phyloP scores from a whole-genome alignment of 805 yeast genomes.

The Clavispora fructus region DNA sequence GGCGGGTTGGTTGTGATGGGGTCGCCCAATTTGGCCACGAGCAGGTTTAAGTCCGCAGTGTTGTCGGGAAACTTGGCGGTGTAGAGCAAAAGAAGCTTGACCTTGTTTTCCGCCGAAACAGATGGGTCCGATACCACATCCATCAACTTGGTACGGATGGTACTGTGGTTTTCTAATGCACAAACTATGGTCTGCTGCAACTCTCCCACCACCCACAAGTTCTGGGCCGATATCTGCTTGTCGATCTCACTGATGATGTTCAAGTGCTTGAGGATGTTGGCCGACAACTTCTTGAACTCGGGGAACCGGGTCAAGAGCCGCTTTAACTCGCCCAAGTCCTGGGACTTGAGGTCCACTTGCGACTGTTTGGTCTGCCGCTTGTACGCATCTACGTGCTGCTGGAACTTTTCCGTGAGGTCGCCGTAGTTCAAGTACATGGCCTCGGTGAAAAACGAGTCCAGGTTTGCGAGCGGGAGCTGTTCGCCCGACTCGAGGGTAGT shows the following conservation, averaged over 20 bases:
- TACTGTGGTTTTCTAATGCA: conserved; percentile 30
- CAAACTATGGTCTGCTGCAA: conserved; percentile 82
- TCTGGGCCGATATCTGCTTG: conserved; percentile 54
- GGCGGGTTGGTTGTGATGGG: conserved; percentile 23
- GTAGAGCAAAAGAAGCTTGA: conserved; percentile 70
- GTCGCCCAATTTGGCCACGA: conserved; percentile 25
- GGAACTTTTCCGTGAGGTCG: conserved; percentile 84
- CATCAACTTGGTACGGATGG: conserved; percentile 49
- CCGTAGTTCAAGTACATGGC: conserved; percentile 91
- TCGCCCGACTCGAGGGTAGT: conserved; percentile 59
- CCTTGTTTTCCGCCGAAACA: conserved; percentile 50
- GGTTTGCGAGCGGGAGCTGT: conserved; percentile 44
- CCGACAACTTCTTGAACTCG: conserved; percentile 81
- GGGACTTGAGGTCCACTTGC: conserved; percentile 47
- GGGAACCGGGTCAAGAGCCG: conserved; percentile 89
- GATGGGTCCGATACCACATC: conserved; percentile 42
- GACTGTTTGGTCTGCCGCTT: conserved; percentile 74
- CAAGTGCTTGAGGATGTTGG: conserved; percentile 89
- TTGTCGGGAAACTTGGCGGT: conserved; percentile 60
- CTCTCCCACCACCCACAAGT: conserved; percentile 84
- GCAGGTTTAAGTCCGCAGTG: conserved; percentile 19
- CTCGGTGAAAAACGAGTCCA: conserved; percentile 73
- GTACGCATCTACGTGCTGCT: conserved; percentile 76
- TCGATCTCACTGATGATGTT: conserved; percentile 84
- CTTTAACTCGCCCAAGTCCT: conserved; percentile 82